Percentiles rank a stretch among this genome's conserved stretches.
Evolutionary conservation across 441 rosid species (phyloP).

Genomic region (Theobroma grandiflorum): DNA sequence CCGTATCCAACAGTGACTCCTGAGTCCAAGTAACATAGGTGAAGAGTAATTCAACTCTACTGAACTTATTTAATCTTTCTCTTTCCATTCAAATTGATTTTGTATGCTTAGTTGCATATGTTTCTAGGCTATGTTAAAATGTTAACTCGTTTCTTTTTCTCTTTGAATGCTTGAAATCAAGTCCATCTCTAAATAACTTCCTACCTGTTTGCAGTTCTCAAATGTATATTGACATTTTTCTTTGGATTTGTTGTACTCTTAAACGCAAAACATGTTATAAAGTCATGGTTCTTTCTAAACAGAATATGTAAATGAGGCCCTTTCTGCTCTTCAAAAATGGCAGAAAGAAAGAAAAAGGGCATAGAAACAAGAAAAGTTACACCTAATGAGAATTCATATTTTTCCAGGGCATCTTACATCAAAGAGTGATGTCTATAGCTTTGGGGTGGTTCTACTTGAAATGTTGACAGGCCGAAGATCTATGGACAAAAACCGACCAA

Average conservation of each 20-base stretch:
- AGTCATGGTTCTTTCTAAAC: not conserved
- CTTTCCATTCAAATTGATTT: no score
- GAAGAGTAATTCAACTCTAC: no score
- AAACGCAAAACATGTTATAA: not conserved
- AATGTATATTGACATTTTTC: not conserved
- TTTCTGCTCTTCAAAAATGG: not conserved
- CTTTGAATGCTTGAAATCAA: not conserved
- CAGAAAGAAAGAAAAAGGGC: not conserved
- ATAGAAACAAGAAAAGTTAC: not conserved
- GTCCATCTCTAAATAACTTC: no score
- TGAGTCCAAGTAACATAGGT: no score
- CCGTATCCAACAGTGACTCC: no score
- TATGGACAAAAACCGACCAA: slow-evolving; percentile 55
- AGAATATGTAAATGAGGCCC: not conserved
- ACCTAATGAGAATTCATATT: slow-evolving; percentile 12
- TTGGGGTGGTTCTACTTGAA: slow-evolving; percentile 64
- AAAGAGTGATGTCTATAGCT: slow-evolving; percentile 60
- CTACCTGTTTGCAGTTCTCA: not conserved
- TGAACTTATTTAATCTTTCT: no score
- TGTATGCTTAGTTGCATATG: no score
- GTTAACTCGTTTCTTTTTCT: not conserved
- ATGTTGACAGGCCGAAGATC: slow-evolving; percentile 60
- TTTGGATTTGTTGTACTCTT: not conserved
- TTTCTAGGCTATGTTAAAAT: not conserved
- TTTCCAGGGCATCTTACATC: slow-evolving; percentile 58